A percentile compares a stretch with the other conserved stretches of the same genome.
phyloP scores from a whole-genome alignment of 805 yeast species.

The Cyberlindnera maclurae region DNA sequence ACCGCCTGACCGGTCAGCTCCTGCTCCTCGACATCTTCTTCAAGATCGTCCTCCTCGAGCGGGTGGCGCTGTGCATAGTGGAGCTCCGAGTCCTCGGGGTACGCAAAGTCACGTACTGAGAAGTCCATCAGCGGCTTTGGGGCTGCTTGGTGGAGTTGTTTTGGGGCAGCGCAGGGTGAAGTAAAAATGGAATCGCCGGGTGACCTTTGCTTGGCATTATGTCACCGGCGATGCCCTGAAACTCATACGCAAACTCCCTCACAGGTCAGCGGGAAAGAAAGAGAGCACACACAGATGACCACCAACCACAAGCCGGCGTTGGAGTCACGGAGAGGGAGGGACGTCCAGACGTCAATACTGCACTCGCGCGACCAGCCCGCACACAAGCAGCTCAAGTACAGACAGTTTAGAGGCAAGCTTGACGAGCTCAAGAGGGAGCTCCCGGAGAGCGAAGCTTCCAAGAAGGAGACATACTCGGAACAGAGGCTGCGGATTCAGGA shows the following conservation, averaged over 20 bases:
- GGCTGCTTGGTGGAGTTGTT: slow-evolving; percentile 3
- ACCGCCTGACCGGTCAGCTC: slow-evolving; percentile 60
- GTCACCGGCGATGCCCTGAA: too few relatives aligned
- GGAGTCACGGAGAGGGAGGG: slow-evolving; percentile 53
- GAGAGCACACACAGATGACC: slow-evolving; percentile 38
- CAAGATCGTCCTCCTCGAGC: slow-evolving; percentile 10
- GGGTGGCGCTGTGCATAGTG: slow-evolving; percentile 41
- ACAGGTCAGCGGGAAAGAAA: neutral
- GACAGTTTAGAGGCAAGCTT: slow-evolving; percentile 24
- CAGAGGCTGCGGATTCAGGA: slow-evolving; percentile 1
- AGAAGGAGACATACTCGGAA: neutral
- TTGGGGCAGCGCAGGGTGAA: neutral
- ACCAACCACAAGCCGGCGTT: slow-evolving; percentile 67
- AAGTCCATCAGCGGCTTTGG: slow-evolving; percentile 21
- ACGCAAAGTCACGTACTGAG: slow-evolving; percentile 77
- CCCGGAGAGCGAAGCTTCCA: slow-evolving; percentile 7
- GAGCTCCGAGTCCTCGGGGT: slow-evolving; percentile 59
- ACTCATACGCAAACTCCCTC: too few relatives aligned
- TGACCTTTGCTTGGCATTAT: too few relatives aligned
- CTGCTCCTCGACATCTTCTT: slow-evolving; percentile 22
- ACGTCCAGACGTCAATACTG: slow-evolving; percentile 36
- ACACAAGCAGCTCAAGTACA: slow-evolving; percentile 44
- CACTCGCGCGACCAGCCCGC: slow-evolving; percentile 51
- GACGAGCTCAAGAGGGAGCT: slow-evolving; percentile 18
- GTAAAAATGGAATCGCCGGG: too few relatives aligned